A percentile compares a stretch with the other conserved stretches of the same genome.
Conservation (phyloP, 1,139 yeast genomes). For the Kurtzmaniella natalensis region DNA sequence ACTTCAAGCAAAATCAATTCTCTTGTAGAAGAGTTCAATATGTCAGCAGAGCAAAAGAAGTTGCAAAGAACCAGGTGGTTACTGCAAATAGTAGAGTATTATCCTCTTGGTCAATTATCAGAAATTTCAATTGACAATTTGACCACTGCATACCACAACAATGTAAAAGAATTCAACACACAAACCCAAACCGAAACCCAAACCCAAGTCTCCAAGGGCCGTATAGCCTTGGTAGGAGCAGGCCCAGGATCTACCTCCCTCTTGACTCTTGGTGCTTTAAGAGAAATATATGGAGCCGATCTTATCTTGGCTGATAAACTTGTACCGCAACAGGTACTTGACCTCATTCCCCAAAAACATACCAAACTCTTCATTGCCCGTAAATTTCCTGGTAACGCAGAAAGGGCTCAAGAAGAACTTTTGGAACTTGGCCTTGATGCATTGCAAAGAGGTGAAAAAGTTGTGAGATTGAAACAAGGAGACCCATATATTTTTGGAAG, state of each 20-base stretch:
- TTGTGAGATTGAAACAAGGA: constrained; percentile 91
- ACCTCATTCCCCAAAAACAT: constrained; percentile 62
- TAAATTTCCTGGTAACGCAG: constrained; percentile 97
- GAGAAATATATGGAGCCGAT: constrained; percentile 79
- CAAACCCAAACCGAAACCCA: constrained; percentile 5
- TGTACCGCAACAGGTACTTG: constrained; percentile 85
- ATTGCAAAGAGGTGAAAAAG: constrained; percentile 61
- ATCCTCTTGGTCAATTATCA: constrained; percentile 67
- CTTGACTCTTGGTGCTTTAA: constrained; percentile 80
- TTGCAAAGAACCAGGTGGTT: constrained; percentile 76
- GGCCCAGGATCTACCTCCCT: constrained; percentile 91
- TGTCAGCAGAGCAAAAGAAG: constrained; percentile 49
- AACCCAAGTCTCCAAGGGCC: constrained; percentile 31
- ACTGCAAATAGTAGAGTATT: constrained; percentile 87
- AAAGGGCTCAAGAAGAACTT: constrained; percentile 84
- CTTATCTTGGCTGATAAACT: constrained; percentile 84
- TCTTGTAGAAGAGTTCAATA: constrained; percentile 57
- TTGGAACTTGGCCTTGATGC: constrained; percentile 65
- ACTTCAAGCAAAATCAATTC: constrained; percentile 55
- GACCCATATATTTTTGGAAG: constrained; percentile 97
- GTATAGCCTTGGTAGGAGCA: constrained; percentile 79
- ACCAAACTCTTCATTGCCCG: constrained; percentile 83
- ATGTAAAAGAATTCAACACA: constrained; percentile 2
- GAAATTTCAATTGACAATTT: constrained; percentile 55
- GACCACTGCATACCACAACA: constrained; percentile 30